Percentiles rank a stretch among this genome's conserved stretches.
These are phyloP conservation scores for Tephrocybe sp. DNA, from an alignment of 768 basidiomycete genomes.

Conservation along the genomic window DNA sequence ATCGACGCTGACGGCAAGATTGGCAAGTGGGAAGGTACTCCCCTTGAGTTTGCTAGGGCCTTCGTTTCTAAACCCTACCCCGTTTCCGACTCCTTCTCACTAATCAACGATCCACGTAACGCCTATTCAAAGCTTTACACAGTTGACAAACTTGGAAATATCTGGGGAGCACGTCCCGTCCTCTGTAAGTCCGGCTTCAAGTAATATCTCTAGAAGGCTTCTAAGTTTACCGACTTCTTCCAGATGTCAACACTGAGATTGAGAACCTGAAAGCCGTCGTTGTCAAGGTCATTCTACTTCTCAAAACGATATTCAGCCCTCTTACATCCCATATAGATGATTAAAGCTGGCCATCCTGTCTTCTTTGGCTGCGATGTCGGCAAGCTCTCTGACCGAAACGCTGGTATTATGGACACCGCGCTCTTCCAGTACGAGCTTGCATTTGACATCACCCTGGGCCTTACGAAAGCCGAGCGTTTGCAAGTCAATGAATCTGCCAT, in stretches of 20 bases:
- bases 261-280: conserved; percentile 79
- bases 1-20: conserved; percentile 77
- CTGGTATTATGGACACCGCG: conserved; percentile 85
- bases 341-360: conserved; percentile 85
- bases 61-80: conserved; percentile 57
- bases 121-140: conserved; percentile 80
- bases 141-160: conserved; percentile 89
- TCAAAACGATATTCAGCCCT: background rate
- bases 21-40: conserved; percentile 75
- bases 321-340: conserved; percentile 36
- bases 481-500: conserved; percentile 82
- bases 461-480: conserved; percentile 85
- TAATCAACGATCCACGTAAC: conserved; percentile 95
- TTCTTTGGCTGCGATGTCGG: conserved; percentile 99
- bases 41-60: conserved; percentile 73
- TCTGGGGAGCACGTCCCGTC: conserved; percentile 84
- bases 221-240: background rate
- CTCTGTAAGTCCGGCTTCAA: conserved; percentile 54
- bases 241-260: conserved; percentile 89
- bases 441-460: conserved; percentile 75
- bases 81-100: conserved; percentile 77
- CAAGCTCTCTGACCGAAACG: conserved; percentile 65
- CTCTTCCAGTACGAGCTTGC: conserved; percentile 87
- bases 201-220: background rate
- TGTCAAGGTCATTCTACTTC: conserved; percentile 48